phyloP scores from a whole-genome alignment of 2,329 filamentous ascomycete genomes.

The Xylariaceae sp. region DNA sequence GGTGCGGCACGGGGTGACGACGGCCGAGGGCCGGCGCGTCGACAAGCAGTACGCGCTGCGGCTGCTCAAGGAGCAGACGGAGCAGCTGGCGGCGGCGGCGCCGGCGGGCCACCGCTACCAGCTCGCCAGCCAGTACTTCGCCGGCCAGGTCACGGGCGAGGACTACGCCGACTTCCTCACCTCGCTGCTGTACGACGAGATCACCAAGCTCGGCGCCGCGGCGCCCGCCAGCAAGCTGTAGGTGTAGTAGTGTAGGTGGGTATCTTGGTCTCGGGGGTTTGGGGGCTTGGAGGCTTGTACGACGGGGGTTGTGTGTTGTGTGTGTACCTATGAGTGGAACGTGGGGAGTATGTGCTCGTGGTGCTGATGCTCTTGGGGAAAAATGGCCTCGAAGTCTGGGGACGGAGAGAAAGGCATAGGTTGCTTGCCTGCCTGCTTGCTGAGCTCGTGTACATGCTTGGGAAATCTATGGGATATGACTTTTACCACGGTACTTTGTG shows the following conservation, averaged over 20 bases:
- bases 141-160: slow-evolving; percentile 87
- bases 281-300: no score
- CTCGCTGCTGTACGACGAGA: slow-evolving; percentile 30
- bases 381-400: no score
- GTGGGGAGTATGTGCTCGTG: no score
- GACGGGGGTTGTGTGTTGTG: no score
- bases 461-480: no score
- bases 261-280: no score
- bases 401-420: no score
- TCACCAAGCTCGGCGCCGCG: slow-evolving; percentile 23
- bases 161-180: slow-evolving; percentile 97
- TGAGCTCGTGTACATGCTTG: no score
- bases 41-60: slow-evolving; percentile 87
- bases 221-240: slow-evolving; percentile 26
- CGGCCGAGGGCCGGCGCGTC: slow-evolving; percentile 81
- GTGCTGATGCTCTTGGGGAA: no score
- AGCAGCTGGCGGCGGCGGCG: slow-evolving; percentile 65
- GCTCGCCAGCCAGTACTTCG: slow-evolving; percentile 87
- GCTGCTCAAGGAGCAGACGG: slow-evolving; percentile 78
- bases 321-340: no score
- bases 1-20: slow-evolving; percentile 66
- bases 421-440: no score
- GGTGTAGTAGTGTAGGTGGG: not conserved
- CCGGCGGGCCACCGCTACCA: slow-evolving; percentile 87
- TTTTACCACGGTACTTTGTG: no score